These are phyloP conservation scores for Amesomyces nigricolor DNA, from an alignment of 2,329 filamentous ascomycete genomes.

Conservation along the genomic window DNA sequence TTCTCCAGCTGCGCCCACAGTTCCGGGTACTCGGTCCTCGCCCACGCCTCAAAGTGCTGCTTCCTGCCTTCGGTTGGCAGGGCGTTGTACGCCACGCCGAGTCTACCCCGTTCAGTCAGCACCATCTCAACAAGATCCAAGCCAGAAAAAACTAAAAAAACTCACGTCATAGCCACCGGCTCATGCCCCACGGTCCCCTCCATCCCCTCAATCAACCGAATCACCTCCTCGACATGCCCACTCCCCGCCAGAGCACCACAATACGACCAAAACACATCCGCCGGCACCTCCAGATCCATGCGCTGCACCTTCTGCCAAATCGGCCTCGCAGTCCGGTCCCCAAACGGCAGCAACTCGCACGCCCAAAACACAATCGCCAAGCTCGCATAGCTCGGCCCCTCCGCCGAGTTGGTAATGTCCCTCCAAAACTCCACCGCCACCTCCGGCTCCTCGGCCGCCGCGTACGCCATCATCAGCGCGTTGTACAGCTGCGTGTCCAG, in stretches of 20 bases:
- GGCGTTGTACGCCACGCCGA: constrained; percentile 72
- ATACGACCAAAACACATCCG: constrained; percentile 69
- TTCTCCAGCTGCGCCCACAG: constrained; percentile 63
- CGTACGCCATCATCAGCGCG: constrained; percentile 80
- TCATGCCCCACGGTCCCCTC: constrained; percentile 58
- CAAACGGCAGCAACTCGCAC: constrained; percentile 58
- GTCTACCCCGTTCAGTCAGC: constrained; percentile 38
- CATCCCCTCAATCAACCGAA: constrained; percentile 60
- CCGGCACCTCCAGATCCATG: constrained; percentile 75
- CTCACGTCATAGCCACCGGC: constrained; percentile 68
- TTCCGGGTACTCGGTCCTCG: constrained; percentile 58
- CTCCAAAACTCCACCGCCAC: constrained; percentile 75
- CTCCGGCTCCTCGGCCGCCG: constrained; percentile 58
- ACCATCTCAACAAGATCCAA: constrained; percentile 4
- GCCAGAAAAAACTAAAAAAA: constrained; percentile 26
- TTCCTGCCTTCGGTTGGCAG: constrained; percentile 62
- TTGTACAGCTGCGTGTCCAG: constrained; percentile 73
- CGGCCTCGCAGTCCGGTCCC: constrained; percentile 55
- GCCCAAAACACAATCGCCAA: constrained; percentile 75
- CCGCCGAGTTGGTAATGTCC: constrained; percentile 73
- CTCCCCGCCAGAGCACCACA: constrained; percentile 70
- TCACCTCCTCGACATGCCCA: constrained; percentile 62
- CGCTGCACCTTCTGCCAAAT: constrained; percentile 66
- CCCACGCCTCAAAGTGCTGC: constrained; percentile 68
- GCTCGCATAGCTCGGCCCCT: constrained; percentile 79